These are phyloP conservation scores for Lepidium sativum DNA, from an alignment of 345 rosid genomes.

Conservation along the genomic window DNA sequence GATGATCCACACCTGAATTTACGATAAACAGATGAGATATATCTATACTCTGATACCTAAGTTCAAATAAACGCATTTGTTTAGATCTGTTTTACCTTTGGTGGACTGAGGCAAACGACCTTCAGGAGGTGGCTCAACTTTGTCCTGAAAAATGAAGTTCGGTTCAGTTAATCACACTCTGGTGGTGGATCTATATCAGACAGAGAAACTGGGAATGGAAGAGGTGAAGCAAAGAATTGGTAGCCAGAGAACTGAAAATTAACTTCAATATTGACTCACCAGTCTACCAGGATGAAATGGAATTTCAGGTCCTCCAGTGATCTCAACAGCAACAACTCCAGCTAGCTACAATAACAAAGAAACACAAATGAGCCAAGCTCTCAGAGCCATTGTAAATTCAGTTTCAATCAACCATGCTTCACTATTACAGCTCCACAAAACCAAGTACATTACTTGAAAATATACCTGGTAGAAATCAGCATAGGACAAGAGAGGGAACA, in stretches of 20 bases:
- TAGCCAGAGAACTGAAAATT: background rate
- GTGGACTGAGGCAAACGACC: constrained; percentile 88
- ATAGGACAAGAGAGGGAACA: constrained; percentile 58
- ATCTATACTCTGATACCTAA: background rate
- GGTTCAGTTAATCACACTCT: background rate
- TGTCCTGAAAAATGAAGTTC: constrained; percentile 45
- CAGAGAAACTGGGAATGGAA: background rate
- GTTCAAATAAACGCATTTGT: background rate
- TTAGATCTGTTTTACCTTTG: constrained; percentile 34
- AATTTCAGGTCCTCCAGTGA: constrained; percentile 87
- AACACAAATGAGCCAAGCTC: background rate
- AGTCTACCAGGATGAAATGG: constrained; percentile 83
- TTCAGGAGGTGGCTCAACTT: constrained; percentile 70
- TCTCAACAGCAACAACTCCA: constrained; percentile 78
- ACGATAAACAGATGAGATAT: background rate
- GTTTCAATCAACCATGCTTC: background rate
- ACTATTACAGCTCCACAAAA: background rate
- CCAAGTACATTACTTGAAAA: background rate
- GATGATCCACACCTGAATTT: constrained; percentile 62
- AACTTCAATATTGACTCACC: constrained; percentile 21
- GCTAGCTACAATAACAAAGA: constrained; percentile 43
- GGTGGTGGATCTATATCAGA: background rate
- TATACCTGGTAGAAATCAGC: constrained; percentile 79
- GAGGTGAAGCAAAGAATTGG: background rate
- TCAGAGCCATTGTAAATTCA: background rate